Evolutionary conservation across 2,329 filamentous ascomycete species (phyloP), one percentile per base, ranked within the genome.

Genomic region (Fusarium domesticum): DNA sequence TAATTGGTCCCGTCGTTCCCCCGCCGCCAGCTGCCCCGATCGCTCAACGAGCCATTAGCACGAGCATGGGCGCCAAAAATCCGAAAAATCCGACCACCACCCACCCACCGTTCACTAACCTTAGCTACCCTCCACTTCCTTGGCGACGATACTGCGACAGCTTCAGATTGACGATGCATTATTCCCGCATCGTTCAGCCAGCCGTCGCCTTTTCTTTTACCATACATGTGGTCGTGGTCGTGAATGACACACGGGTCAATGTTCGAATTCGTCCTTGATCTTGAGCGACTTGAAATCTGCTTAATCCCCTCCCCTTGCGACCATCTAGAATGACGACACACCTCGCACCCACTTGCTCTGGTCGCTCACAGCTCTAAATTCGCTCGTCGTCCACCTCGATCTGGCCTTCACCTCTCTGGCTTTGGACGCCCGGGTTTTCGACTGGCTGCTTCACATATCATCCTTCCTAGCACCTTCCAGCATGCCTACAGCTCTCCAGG

Each of bases 401-500:
- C 28, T 8, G 18, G 14, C 15, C 18, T 28, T 12, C 18, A 19
- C 37, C 12, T 16, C 31, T 25, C 37, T 31, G 38, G 7, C 38
- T 37, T 15, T 25, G 18, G 12, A 19, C 37, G 40, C 28, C 16
- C 12, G 25, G 14, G 23, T 35, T 43, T 35, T 23, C 20, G 37
- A 35, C 30, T 31, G 35, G 35, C 19, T 17, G 41, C 35, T 25
- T 18, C 25, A 20, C 32, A 25, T 41, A 49, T 34, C 37, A 43
- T 36, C 16, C 37, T 30, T 35, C 38, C n/a, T n/a, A n/a, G 34
- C 38, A 25, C 42, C 33, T 19, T 45, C 58, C 48, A 58, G 55
- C 48, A 60, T 57, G 58, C 47, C 39, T 43, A 42, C 50, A 38
- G 53, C 57, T 42, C 52, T 63, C 35, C 53, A 53, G 23, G 48